Percentiles rank a stretch among this genome's conserved stretches.
Evolutionary conservation across 768 basidiomycete genomes (phyloP).

Genomic region (Solioccasus polychromus): DNA sequence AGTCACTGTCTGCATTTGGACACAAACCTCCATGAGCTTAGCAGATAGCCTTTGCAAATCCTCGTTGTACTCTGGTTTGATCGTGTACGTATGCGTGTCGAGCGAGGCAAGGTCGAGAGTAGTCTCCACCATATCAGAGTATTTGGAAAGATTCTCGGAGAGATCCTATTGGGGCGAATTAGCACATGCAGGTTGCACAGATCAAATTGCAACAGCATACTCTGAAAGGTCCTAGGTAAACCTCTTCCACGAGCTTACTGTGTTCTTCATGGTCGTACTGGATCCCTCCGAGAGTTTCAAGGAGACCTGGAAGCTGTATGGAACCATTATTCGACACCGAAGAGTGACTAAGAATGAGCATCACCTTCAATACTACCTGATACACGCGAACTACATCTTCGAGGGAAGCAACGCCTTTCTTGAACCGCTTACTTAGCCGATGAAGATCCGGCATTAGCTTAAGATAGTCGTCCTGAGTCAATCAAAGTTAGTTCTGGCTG

Average conservation of each 20-base stretch:
- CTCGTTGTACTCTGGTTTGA: slow-evolving; percentile 89
- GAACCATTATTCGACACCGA: background rate
- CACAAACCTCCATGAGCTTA: slow-evolving; percentile 53
- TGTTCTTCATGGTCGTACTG: slow-evolving; percentile 45
- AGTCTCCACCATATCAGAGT: slow-evolving; percentile 92
- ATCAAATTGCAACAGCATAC: slow-evolving; percentile 35
- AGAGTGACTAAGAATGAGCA: background rate
- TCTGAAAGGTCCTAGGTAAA: slow-evolving; percentile 59
- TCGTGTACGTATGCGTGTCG: slow-evolving; percentile 82
- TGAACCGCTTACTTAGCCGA: slow-evolving; percentile 88
- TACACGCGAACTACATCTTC: slow-evolving; percentile 97
- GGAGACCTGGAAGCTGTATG: slow-evolving; percentile 70
- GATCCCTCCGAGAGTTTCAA: slow-evolving; percentile 56
- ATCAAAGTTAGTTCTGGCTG: too few relatives aligned
- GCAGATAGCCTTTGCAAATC: slow-evolving; percentile 65
- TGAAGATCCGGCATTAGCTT: slow-evolving; percentile 93
- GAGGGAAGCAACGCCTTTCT: slow-evolving; percentile 75
- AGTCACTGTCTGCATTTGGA: background rate
- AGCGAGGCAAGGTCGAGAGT: slow-evolving; percentile 90
- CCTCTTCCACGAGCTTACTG: slow-evolving; percentile 59
- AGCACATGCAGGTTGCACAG: background rate
- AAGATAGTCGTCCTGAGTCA: slow-evolving; percentile 74
- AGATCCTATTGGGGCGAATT: slow-evolving; percentile 48
- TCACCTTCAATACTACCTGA: slow-evolving; percentile 84
- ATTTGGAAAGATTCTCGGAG: slow-evolving; percentile 63